These are phyloP conservation scores for Sarocladiaceae sp. DNA, from an alignment of 2,329 filamentous ascomycete species.

Conservation along the genomic window DNA sequence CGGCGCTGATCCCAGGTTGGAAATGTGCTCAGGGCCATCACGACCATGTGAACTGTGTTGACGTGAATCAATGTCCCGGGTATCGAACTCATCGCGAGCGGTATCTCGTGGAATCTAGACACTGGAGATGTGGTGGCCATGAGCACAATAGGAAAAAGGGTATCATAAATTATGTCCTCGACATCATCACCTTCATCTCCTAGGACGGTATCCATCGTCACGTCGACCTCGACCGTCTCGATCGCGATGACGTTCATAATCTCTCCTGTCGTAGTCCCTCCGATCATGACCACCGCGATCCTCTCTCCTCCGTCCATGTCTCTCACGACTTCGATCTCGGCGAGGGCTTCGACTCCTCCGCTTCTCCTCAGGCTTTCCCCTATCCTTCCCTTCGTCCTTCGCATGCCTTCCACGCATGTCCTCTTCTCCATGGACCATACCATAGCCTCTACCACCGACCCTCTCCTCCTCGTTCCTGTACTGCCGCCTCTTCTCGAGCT, in stretches of 20 bases:
- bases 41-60: too few species aligned
- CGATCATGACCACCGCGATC: slow-evolving; percentile 15
- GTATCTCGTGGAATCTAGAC: too few species aligned
- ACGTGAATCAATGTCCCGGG: too few species aligned
- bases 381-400: slow-evolving; percentile 36
- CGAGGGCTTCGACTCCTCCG: slow-evolving; percentile 23
- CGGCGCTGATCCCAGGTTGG: too few species aligned
- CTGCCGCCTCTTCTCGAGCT: slow-evolving; percentile 85
- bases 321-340: slow-evolving; percentile 14
- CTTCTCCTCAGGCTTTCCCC: slow-evolving; percentile 30
- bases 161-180: slow-evolving; percentile 11
- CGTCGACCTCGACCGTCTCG: slow-evolving; percentile 19
- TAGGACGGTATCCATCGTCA: slow-evolving; percentile 14
- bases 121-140: too few species aligned
- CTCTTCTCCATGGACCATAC: slow-evolving; percentile 77
- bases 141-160: background rate
- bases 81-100: too few species aligned
- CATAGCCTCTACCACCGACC: slow-evolving; percentile 50
- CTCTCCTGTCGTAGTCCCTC: slow-evolving; percentile 15
- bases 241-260: slow-evolving; percentile 19
- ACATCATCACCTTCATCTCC: slow-evolving; percentile 12
- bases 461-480: slow-evolving; percentile 64
- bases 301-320: background rate
- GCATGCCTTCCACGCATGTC: slow-evolving; percentile 54
- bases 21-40: too few species aligned